A percentile compares a stretch with the other conserved stretches of the same genome.
Conservation (phyloP, 441 rosid genomes). For the Arabidopsis lyrata region DNA sequence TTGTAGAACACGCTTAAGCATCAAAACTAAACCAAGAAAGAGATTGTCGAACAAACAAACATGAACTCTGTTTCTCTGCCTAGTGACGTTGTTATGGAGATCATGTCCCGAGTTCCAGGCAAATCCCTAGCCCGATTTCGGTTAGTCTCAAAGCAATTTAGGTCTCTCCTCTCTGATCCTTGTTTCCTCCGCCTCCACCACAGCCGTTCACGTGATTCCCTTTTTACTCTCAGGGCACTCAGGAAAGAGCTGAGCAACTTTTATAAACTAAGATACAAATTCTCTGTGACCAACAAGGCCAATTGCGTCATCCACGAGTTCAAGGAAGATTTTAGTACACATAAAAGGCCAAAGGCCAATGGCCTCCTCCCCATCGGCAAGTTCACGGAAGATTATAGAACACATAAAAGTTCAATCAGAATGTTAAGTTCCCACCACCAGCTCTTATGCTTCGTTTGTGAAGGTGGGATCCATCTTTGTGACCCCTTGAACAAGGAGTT, state of each 20-base stretch:
- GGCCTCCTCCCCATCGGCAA: not conserved
- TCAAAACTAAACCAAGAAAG: no score
- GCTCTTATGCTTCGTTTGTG: conserved; percentile 4
- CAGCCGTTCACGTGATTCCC: conserved; percentile 6
- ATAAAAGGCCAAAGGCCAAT: not conserved
- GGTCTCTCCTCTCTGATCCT: conserved; percentile 23
- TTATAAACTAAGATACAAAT: not conserved
- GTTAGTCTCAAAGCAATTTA: conserved; percentile 8
- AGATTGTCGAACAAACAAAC: not conserved
- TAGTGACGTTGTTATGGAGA: not conserved
- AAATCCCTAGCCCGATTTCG: not conserved
- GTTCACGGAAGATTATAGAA: not conserved
- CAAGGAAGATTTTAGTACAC: not conserved
- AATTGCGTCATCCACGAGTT: not conserved
- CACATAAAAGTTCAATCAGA: not conserved
- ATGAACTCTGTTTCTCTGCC: not conserved
- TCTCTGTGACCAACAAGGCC: not conserved
- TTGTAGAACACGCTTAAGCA: no score
- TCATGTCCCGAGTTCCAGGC: conserved; percentile 7
- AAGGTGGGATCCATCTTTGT: not conserved
- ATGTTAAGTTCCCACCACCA: not conserved
- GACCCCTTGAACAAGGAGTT: conserved; percentile 6
- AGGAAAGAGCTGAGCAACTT: no score
- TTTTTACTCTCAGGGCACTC: not conserved
- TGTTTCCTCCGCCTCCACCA: conserved; percentile 7